Percentiles rank a stretch among this genome's conserved stretches.
Evolutionary conservation across 805 yeast species (phyloP).

Genomic region (Jamesozyma spencerorum): DNA sequence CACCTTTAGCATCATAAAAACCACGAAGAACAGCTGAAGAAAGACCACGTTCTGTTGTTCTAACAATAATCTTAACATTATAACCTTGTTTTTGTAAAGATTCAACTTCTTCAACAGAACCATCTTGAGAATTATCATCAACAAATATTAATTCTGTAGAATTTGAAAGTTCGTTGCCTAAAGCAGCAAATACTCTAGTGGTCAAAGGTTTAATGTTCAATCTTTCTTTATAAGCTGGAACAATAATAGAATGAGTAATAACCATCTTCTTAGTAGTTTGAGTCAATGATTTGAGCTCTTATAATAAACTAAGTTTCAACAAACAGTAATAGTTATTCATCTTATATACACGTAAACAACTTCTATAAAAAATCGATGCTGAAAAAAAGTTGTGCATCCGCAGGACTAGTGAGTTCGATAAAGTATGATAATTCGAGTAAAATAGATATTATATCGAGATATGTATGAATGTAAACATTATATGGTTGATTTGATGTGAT

Average conservation of each 20-base stretch:
- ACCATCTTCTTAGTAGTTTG: constrained; percentile 18
- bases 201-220: constrained; percentile 42
- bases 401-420: not conserved
- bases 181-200: constrained; percentile 39
- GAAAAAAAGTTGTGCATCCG: not conserved
- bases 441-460: no score
- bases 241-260: constrained; percentile 35
- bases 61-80: constrained; percentile 41
- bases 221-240: constrained; percentile 45
- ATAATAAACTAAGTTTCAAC: no score
- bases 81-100: constrained; percentile 36
- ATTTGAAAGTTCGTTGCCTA: constrained; percentile 35
- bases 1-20: constrained; percentile 39
- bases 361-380: not conserved
- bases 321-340: no score
- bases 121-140: constrained; percentile 44
- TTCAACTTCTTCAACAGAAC: constrained; percentile 45
- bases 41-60: constrained; percentile 43
- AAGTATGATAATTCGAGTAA: no score
- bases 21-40: constrained; percentile 44
- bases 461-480: no score
- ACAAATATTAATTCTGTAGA: constrained; percentile 41
- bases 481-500: no score
- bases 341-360: no score
- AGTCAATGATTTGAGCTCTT: not conserved